phyloP scores from a whole-genome alignment of 768 basidiomycete species.

The Sarcomyxa edulis region DNA sequence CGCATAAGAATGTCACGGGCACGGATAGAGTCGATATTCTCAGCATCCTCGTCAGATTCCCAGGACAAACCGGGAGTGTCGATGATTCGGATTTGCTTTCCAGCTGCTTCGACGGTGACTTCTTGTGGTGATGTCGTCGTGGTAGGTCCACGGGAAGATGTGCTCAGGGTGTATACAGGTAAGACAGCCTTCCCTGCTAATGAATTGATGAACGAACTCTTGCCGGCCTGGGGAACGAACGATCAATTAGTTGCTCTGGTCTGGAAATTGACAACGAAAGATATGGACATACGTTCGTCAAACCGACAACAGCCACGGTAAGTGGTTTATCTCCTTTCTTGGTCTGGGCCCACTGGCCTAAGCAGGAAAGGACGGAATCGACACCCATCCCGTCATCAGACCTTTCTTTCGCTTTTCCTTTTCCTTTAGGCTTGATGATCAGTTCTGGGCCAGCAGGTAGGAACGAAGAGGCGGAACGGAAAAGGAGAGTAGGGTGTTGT shows the following conservation, averaged over 20 bases:
- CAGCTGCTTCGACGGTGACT: slow-evolving; percentile 42
- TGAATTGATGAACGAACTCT: slow-evolving; percentile 83
- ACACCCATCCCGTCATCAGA: slow-evolving; percentile 58
- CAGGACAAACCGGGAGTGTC: slow-evolving; percentile 87
- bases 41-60: slow-evolving; percentile 30
- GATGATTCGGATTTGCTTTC: slow-evolving; percentile 56
- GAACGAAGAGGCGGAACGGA: slow-evolving; percentile 69
- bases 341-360: slow-evolving; percentile 41
- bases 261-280: slow-evolving; percentile 1
- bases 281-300: slow-evolving; percentile 63
- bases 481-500: slow-evolving; percentile 60
- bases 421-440: slow-evolving; percentile 29
- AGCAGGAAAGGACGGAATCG: slow-evolving; percentile 41
- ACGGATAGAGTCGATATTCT: slow-evolving; percentile 33
- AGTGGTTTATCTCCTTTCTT: slow-evolving; percentile 48
- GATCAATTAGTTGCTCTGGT: slow-evolving; percentile 5
- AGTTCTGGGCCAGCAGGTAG: slow-evolving; percentile 33
- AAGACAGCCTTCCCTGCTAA: slow-evolving; percentile 47
- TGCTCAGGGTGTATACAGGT: slow-evolving; percentile 53
- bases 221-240: slow-evolving; percentile 55
- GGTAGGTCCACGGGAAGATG: slow-evolving; percentile 54
- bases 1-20: slow-evolving; percentile 75
- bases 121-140: slow-evolving; percentile 71
- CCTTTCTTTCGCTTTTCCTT: slow-evolving; percentile 37
- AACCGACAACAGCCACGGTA: slow-evolving; percentile 75